These are phyloP conservation scores for Pythium angustatum DNA, from an alignment of 352 stramenopile species.

Conservation along the genomic window DNA sequence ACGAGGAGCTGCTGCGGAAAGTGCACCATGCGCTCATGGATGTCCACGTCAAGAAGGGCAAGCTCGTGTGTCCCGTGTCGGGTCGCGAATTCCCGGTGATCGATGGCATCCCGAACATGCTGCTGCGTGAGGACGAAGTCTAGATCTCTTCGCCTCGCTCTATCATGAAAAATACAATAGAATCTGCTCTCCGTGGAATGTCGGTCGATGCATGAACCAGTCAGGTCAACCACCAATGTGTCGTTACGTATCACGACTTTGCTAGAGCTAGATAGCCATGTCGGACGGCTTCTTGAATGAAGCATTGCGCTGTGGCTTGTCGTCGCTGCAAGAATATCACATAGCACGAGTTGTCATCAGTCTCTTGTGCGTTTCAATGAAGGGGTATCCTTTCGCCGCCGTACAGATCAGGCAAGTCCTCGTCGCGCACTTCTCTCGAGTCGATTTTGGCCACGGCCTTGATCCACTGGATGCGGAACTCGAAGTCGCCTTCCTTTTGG, in stretches of 20 bases:
- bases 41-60: constrained; percentile 96
- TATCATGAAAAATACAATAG: too few species aligned
- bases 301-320: constrained; percentile 36
- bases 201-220: too few species aligned
- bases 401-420: constrained; percentile 23
- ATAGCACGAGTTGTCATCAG: background rate
- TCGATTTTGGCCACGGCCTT: constrained; percentile 76
- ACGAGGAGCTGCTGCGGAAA: constrained; percentile 80
- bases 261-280: constrained; percentile 58
- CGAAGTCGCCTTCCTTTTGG: constrained; percentile 85
- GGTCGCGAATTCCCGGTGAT: constrained; percentile 95
- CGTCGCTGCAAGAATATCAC: constrained; percentile 26
- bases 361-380: background rate
- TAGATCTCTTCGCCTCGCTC: constrained; percentile 26
- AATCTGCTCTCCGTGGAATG: too few species aligned
- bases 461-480: constrained; percentile 85
- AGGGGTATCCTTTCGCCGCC: background rate
- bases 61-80: constrained; percentile 96
- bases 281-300: constrained; percentile 61
- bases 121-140: constrained; percentile 91
- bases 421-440: constrained; percentile 36
- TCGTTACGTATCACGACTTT: too few species aligned
- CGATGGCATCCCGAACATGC: constrained; percentile 98
- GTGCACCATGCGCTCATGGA: constrained; percentile 92
- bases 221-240: too few species aligned